Evolutionary conservation across 2,329 filamentous ascomycete species (phyloP), one percentile per base, ranked within the genome.

Genomic region (Pezicula neosporulosa): DNA sequence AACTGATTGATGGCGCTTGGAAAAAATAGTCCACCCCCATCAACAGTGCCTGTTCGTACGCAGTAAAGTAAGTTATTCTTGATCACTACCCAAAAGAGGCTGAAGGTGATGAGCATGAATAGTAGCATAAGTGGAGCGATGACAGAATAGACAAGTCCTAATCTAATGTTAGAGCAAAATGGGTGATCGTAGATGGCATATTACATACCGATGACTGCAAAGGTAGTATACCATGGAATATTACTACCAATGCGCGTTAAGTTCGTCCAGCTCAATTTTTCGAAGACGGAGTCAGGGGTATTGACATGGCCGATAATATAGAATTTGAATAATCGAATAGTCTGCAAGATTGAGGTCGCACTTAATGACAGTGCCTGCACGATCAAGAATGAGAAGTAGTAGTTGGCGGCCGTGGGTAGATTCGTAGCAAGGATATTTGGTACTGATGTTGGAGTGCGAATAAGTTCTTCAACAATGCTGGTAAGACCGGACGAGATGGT

Each of bases 61-160:
- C 97, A 90, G 63, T 96, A 97, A 18, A 97, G 80, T 72, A 95
- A 93, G 60, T 91, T 91, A 70, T 97, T 97, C n/a, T 91, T 83
- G 66, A 96, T 90, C 1, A 93, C 91, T 41, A 95, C 77, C 91
- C 91, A 97, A 60, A 97, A 85, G 0, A 97, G 75, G 46, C 81
- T 79, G 67, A 96, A 97, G 0, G 92, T 96, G 38, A 96, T 82
- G 63, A 96, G 83, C 61, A 92, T 91, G 73, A 97, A 97, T 27
- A 97, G 73, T 45, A 92, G 81, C 64, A 97, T 96, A 16, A 97
- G 74, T 0, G 92, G 92, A 1, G 92, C 85, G 39, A 96, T 85
- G 52, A 96, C 81, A 36, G 84, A 89, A 70, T 96, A 97, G 37
- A 96, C 85, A 46, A 95, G 68, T 1, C 82, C 91, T 52, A 43